Conservation (phyloP, 805 yeast genomes). For the Candida wancherniae region DNA sequence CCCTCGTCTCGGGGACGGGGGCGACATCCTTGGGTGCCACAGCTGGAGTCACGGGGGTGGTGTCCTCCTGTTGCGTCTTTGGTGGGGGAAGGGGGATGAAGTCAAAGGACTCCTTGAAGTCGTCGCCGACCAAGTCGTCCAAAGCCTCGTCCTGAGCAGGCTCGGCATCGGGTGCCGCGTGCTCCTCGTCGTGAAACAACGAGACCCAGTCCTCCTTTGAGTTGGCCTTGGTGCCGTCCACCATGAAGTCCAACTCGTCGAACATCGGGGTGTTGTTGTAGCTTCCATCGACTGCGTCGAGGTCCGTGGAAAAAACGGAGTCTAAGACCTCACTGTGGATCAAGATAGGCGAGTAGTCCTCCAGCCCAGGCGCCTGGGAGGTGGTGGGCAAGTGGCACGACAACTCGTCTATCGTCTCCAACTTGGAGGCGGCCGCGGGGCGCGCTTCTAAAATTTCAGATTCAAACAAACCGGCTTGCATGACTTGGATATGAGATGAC, state of each 20-base stretch:
- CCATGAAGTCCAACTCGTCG: conserved; percentile 45
- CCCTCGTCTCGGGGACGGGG: not conserved
- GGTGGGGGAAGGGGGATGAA: conserved; percentile 14
- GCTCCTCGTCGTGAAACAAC: conserved; percentile 39
- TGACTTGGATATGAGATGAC: conserved; percentile 16
- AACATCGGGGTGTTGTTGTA: conserved; percentile 50
- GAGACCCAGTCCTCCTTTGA: conserved; percentile 57
- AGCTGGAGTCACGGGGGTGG: conserved; percentile 14
- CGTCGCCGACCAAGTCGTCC: conserved; percentile 20
- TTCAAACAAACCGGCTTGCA: conserved; percentile 15
- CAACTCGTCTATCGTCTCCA: conserved; percentile 21
- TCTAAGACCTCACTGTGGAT: conserved; percentile 50
- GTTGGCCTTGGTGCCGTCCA: conserved; percentile 36
- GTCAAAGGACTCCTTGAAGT: conserved; percentile 17
- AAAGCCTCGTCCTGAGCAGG: conserved; percentile 14
- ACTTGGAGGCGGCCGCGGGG: conserved; percentile 15
- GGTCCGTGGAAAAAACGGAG: conserved; percentile 42
- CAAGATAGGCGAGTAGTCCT: conserved; percentile 41
- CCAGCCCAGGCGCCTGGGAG: conserved; percentile 11
- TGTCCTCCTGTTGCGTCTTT: conserved; percentile 24
- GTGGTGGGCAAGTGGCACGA: conserved; percentile 24
- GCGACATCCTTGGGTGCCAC: conserved; percentile 2
- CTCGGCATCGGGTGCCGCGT: conserved; percentile 4
- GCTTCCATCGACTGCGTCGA: conserved; percentile 36
- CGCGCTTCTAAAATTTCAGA: conserved; percentile 11